Base-by-base conservation (phyloP, 2,329 filamentous ascomycete genomes). In the Pseudogymnoascus sp. region DNA sequence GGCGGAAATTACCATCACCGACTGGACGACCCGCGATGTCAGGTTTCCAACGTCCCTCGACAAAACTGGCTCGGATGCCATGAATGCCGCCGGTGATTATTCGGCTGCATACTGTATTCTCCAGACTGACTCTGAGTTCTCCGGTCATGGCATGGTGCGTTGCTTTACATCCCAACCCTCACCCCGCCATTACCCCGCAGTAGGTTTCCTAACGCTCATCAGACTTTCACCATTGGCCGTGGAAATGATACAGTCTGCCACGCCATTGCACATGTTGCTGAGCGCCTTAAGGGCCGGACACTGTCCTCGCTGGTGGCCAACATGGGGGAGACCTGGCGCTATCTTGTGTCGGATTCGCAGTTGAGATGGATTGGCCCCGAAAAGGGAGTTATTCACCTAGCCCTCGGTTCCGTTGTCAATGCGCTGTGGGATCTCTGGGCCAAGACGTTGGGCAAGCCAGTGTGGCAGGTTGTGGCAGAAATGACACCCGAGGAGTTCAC, bases 11-110 rank as follows among this genome's bases (percentile, higher is more conserved):
- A 89, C 83, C 61, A 89, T 90, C 70, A 90, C 85, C 59, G 82
- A 84, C 64, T 90, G 84, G 78, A 77, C 76, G 65, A 88, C 85
- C 61, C 80, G 85, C 70, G 87, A 90, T 76, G 85, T 90, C 71
- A 83, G 87, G 67, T 90, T 90, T 72, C 87, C 87, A 73, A 96
- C 91, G n/a, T 96, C 91, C 38, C 84, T 96, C 63, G 90, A 95
- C 75, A 94, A 92, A 77, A 95, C 90, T n/a, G 91, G 91, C 68
- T 95, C 90, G 7, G 92, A 96, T 82, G 92, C 90, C 69, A 96
- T 96, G 92, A 96, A 96, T 71, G 88, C 89, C 2, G 90, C 91
- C 2, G 89, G 90, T 63, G 90, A 96, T 74, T 96, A 96, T 76
- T 95, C 90, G 1, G 81, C 91, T 10, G 91, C 92, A n/a, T 96